Base-by-base conservation (phyloP, 306 rosid species). In the Medicago lupulina region DNA sequence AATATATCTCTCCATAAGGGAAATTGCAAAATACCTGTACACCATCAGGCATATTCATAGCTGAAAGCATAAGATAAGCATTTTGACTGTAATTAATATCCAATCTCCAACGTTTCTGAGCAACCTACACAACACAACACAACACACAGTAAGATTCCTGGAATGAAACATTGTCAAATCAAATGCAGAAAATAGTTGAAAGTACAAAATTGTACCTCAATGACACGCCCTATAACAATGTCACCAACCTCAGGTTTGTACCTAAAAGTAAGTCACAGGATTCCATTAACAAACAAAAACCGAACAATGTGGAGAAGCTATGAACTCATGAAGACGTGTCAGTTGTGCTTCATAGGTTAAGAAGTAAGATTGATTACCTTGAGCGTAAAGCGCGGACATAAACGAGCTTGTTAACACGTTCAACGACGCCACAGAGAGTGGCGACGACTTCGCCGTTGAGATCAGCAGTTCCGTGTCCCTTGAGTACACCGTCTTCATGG, bases 171-270 rank as follows among this genome's bases (percentile, higher is more conserved):
- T 38, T 47, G 8, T 58, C 54, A 59, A 41, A 60, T 9, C 49
- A 68, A 25, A 68, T 51, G 2, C 64, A 72, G 17, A 9, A 31
- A 74, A 38, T 4, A 9, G 15, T 15, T 18, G n/a, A 54, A 2
- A 1, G 4, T 15, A 74, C 12, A 12, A 43, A 21, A 6, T 2
- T 11, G 6, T 77, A 89, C 98, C 99, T 92, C 97, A 28, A 83
- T 28, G 75, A 90, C 97, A 77, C 97, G 97, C 9, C 99, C 96
- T 11, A 92, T 85, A 47, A 92, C 71, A 19, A 92, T 90, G 83
- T 95, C 99, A 49, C 97, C 98, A 74, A 90, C 96, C 82, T 95
- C 98, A 0, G 98, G 97, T 79, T 95, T 95, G 81, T 92, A 95
- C 86, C 97, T 90, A 76, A 16, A 6, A 80, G 53, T 62, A 3